These are phyloP conservation scores for Microsporum audouinii DNA, from an alignment of 2,329 filamentous ascomycete genomes.

Conservation along the genomic window DNA sequence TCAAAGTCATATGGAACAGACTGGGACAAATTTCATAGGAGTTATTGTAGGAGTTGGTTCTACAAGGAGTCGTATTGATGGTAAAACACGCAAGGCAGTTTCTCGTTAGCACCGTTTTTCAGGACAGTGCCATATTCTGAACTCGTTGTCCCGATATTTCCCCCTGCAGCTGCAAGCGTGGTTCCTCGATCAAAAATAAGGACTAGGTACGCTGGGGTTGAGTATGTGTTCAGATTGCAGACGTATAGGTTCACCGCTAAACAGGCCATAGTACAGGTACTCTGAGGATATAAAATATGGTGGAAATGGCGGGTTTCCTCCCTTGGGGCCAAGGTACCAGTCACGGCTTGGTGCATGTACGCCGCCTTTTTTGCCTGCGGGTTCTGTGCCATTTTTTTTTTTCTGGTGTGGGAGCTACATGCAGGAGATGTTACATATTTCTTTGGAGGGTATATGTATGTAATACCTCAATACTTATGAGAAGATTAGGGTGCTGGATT, in stretches of 20 bases:
- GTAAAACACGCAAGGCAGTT: not conserved
- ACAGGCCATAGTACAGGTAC: not conserved
- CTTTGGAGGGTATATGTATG: not conserved
- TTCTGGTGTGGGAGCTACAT: not conserved
- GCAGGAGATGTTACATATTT: constrained; percentile 4
- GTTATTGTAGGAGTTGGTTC: not conserved
- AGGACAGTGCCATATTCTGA: not conserved
- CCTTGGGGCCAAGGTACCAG: not conserved
- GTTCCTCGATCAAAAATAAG: not conserved
- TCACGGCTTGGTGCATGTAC: not conserved
- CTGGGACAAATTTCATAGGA: not conserved
- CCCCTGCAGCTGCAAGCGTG: not conserved
- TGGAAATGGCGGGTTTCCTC: not conserved
- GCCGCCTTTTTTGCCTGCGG: not conserved
- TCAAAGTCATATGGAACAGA: not conserved
- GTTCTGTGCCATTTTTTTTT: not conserved
- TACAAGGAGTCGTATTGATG: not conserved
- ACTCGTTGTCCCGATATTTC: not conserved
- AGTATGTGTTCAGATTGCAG: not conserved
- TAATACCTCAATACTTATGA: not conserved
- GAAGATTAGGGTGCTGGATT: not conserved
- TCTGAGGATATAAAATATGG: not conserved
- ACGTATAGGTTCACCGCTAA: not conserved
- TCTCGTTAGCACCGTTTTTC: not conserved
- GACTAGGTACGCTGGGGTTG: not conserved